phyloP scores from a whole-genome alignment of 2,329 filamentous ascomycete species.

The Malbranchea zuffiana region DNA sequence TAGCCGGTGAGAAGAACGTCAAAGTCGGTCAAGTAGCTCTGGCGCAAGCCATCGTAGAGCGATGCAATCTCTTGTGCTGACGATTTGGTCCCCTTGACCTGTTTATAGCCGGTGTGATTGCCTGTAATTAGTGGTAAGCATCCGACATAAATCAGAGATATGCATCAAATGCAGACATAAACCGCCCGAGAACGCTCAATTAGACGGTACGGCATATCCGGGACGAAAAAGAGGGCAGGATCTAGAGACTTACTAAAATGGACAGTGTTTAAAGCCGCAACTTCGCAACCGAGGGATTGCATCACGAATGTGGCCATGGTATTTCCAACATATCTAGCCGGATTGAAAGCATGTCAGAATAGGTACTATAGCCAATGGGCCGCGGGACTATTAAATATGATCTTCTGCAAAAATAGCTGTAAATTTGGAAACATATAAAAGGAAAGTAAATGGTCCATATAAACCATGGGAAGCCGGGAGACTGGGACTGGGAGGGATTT shows the following conservation, averaged over 20 bases:
- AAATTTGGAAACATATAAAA: too few relatives aligned
- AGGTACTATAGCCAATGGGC: too few relatives aligned
- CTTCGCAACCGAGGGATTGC: conserved; percentile 87
- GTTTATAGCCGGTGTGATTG: conserved; percentile 88
- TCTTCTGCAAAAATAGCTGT: too few relatives aligned
- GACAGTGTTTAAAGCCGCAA: conserved; percentile 88
- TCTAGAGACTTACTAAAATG: conserved; percentile 67
- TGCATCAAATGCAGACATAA: too few relatives aligned
- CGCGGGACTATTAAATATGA: too few relatives aligned
- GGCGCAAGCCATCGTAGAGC: conserved; percentile 71
- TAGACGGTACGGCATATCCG: too few relatives aligned
- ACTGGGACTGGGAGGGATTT: too few relatives aligned
- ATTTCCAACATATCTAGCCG: conserved; percentile 95
- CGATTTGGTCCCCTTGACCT: conserved; percentile 74
- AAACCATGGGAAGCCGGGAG: too few relatives aligned
- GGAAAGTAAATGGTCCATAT: too few relatives aligned
- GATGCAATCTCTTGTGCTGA: conserved; percentile 72
- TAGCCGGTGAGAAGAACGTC: conserved; percentile 94
- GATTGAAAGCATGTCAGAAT: too few relatives aligned
- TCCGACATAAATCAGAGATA: neutral
- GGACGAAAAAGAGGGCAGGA: neutral
- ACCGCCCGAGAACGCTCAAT: too few relatives aligned
- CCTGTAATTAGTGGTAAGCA: conserved; percentile 41
- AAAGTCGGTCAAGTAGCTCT: conserved; percentile 77
- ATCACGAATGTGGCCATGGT: conserved; percentile 93